Conservation (phyloP, 306 rosid genomes). For the Pueraria montana region DNA sequence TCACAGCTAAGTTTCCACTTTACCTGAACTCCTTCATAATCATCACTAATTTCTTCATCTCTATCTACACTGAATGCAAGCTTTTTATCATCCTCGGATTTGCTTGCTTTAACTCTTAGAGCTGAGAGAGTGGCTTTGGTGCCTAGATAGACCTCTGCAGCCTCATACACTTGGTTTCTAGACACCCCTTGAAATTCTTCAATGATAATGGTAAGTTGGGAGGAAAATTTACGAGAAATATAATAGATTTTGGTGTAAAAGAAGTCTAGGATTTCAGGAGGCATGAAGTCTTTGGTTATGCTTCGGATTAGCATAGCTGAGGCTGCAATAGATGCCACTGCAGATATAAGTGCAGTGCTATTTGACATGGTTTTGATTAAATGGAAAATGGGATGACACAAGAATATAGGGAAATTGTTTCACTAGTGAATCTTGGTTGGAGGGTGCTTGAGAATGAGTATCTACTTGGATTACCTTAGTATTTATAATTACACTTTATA, state of each 20-base stretch:
- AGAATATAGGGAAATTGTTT: background rate
- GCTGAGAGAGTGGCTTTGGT: slow-evolving; percentile 50
- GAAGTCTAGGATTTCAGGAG: background rate
- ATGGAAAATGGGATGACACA: background rate
- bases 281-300: slow-evolving; percentile 23
- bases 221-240: slow-evolving; percentile 32
- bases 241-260: background rate
- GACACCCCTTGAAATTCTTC: slow-evolving; percentile 52
- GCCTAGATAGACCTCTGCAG: slow-evolving; percentile 56
- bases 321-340: slow-evolving; percentile 44
- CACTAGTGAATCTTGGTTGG: background rate
- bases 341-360: slow-evolving; percentile 26
- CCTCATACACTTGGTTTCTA: slow-evolving; percentile 56
- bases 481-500: background rate
- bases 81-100: slow-evolving; percentile 31
- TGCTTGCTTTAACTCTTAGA: slow-evolving; percentile 49
- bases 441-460: background rate
- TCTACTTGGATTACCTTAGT: background rate
- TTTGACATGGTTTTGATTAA: background rate
- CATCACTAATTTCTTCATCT: slow-evolving; percentile 51
- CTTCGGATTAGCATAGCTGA: slow-evolving; percentile 30
- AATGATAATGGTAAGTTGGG: slow-evolving; percentile 49
- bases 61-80: slow-evolving; percentile 51
- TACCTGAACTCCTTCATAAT: slow-evolving; percentile 48
- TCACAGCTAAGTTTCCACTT: slow-evolving; percentile 54